These are phyloP conservation scores for Scheffersomyces cryptocercus DNA, from an alignment of 1,139 yeast genomes.

Conservation along the genomic window DNA sequence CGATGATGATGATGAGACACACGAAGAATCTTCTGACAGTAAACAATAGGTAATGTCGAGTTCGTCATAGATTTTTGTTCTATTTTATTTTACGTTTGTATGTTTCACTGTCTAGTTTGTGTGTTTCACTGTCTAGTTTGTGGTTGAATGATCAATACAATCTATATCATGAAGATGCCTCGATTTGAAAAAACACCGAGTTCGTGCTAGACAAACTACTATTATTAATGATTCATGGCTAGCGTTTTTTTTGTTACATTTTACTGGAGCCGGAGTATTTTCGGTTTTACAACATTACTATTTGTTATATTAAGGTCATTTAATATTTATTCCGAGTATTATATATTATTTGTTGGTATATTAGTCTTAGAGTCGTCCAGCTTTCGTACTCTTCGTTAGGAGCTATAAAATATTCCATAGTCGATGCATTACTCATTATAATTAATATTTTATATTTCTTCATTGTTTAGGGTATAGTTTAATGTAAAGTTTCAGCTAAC, in stretches of 20 bases:
- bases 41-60: constrained; percentile 15
- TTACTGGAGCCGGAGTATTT: too few species aligned
- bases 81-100: not conserved
- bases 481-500: too few species aligned
- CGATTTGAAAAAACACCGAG: not conserved
- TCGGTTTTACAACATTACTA: too few species aligned
- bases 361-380: too few species aligned
- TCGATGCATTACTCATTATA: too few species aligned
- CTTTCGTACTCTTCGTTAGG: too few species aligned
- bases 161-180: not conserved
- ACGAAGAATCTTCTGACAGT: constrained; percentile 14
- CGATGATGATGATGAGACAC: constrained; percentile 17
- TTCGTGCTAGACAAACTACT: not conserved
- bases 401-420: too few species aligned
- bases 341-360: too few species aligned
- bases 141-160: constrained; percentile 1
- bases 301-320: too few species aligned
- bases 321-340: too few species aligned
- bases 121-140: constrained; percentile 1
- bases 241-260: not conserved
- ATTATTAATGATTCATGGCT: constrained; percentile 1
- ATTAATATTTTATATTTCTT: too few species aligned
- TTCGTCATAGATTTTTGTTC: constrained; percentile 1
- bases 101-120: not conserved
- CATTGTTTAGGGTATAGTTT: too few species aligned